phyloP scores from a whole-genome alignment of 768 basidiomycete genomes.

The Kwoniella europaea region DNA sequence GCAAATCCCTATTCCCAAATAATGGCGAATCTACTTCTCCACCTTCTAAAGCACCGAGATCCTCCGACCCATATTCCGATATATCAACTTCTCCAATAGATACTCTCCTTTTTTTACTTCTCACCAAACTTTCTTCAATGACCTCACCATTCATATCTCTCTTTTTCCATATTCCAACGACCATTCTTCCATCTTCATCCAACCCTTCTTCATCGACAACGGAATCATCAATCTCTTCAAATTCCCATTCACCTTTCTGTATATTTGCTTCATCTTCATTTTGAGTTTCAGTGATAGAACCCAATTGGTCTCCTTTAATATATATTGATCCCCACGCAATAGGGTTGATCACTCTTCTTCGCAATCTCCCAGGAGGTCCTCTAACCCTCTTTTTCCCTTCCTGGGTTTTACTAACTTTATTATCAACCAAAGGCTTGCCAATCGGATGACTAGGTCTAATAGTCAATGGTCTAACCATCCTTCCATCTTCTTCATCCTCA shows the following conservation, averaged over 20 bases:
- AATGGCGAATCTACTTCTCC: conserved; percentile 20
- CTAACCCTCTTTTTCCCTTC: background rate
- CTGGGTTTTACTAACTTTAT: background rate
- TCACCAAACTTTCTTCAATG: conserved; percentile 15
- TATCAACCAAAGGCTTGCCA: conserved; percentile 4
- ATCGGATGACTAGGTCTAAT: conserved; percentile 52
- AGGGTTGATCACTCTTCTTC: conserved; percentile 51
- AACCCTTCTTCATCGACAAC: conserved; percentile 13
- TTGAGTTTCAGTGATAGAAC: background rate
- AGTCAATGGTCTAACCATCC: conserved; percentile 42
- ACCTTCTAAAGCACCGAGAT: background rate
- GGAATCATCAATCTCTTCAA: conserved; percentile 20
- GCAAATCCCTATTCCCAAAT: conserved; percentile 17
- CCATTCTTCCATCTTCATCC: conserved; percentile 13
- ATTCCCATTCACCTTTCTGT: conserved; percentile 26
- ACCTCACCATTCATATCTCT: conserved; percentile 18
- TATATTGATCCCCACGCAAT: conserved; percentile 37
- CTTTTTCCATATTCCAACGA: conserved; percentile 24
- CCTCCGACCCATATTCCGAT: background rate
- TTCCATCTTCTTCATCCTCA: background rate
- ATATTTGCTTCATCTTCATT: conserved; percentile 1
- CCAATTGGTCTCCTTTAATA: conserved; percentile 23
- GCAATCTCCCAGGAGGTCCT: conserved; percentile 38
- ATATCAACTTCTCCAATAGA: background rate
- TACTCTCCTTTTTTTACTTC: conserved; percentile 16